Evolutionary conservation across 2,329 filamentous ascomycete species (phyloP).

Genomic region (Penicillium sp.): DNA sequence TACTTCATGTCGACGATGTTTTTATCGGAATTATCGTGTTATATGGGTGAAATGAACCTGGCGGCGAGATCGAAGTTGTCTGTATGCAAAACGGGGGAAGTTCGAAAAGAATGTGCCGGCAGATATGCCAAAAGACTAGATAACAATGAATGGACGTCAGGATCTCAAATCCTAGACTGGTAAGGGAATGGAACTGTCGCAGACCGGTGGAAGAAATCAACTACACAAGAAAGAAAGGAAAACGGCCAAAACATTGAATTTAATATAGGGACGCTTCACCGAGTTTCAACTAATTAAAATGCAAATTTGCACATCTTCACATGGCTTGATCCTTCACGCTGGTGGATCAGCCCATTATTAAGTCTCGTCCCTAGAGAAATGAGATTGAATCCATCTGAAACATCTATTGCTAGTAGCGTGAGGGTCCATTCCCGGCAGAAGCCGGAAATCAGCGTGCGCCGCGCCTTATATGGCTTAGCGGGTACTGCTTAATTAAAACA

Average conservation of each 20-base stretch:
- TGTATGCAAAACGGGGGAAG: background rate
- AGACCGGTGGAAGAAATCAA: slow-evolving; percentile 18
- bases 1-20: slow-evolving; percentile 26
- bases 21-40: background rate
- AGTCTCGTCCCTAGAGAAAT: slow-evolving; percentile 16
- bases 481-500: slow-evolving; percentile 13
- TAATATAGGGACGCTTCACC: background rate
- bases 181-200: slow-evolving; percentile 20
- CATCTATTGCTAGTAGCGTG: slow-evolving; percentile 13
- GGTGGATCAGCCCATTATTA: background rate
- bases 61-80: background rate
- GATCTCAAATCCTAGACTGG: slow-evolving; percentile 27
- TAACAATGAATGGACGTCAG: slow-evolving; percentile 31
- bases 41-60: background rate
- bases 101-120: background rate
- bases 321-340: background rate
- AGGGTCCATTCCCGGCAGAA: slow-evolving; percentile 10
- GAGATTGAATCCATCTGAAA: slow-evolving; percentile 28
- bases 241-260: background rate
- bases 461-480: slow-evolving; percentile 14
- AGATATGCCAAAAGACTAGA: slow-evolving; percentile 8
- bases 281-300: background rate
- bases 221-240: background rate
- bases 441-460: slow-evolving; percentile 10
- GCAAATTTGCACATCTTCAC: background rate